A percentile compares a stretch with the other conserved stretches of the same genome.
These are phyloP conservation scores for Pestalotiopsis sp. DNA, from an alignment of 2,329 filamentous ascomycete species.

Conservation along the genomic window DNA sequence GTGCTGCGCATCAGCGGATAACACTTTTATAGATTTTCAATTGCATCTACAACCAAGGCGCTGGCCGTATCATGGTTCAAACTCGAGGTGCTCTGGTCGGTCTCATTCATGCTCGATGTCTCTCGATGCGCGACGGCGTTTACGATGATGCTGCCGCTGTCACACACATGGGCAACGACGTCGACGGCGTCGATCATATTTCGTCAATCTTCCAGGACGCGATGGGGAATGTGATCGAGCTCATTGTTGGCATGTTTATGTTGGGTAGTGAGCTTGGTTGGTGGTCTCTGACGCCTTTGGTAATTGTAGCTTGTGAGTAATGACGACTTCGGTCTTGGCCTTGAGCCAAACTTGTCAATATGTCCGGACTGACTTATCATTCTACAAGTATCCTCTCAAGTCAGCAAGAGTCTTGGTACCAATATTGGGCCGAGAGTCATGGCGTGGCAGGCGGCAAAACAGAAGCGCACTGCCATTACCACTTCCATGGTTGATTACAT, in stretches of 20 bases:
- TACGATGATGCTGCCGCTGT: constrained; percentile 13
- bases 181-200: background rate
- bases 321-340: background rate
- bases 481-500: constrained; percentile 11
- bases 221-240: background rate
- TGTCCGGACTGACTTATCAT: background rate
- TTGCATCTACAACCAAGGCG: constrained; percentile 1
- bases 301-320: background rate
- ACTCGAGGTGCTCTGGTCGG: constrained; percentile 6
- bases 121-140: constrained; percentile 6
- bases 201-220: background rate
- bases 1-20: background rate
- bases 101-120: constrained; percentile 12
- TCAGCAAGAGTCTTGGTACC: background rate
- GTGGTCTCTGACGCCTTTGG: constrained; percentile 8
- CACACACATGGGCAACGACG: constrained; percentile 12
- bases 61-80: background rate
- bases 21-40: background rate
- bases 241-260: constrained; percentile 6
- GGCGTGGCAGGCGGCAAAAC: constrained; percentile 6
- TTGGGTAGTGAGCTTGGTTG: constrained; percentile 7
- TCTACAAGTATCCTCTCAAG: background rate
- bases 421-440: background rate
- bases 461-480: constrained; percentile 5
- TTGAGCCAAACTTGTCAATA: background rate